Evolutionary conservation across 1,139 yeast species (phyloP).

Genomic region (Arxiozyma bovina): DNA sequence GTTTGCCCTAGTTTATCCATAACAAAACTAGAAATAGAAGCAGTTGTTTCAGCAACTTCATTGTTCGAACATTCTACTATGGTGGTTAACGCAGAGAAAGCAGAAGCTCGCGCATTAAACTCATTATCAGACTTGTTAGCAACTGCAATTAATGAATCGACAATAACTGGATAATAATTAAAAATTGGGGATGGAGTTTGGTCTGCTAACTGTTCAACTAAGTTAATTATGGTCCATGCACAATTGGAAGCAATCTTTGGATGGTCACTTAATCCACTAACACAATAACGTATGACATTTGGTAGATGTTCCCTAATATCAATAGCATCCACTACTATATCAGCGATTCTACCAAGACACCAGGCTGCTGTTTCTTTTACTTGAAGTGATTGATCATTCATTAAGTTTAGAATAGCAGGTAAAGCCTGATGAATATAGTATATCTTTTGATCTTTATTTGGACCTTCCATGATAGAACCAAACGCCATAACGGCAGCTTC

Average conservation of each 20-base stretch:
- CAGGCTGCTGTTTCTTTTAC: constrained; percentile 97
- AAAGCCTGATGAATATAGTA: constrained; percentile 71
- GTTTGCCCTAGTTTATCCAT: constrained; percentile 65
- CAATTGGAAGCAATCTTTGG: constrained; percentile 91
- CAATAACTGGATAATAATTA: constrained; percentile 56
- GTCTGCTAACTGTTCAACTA: constrained; percentile 75
- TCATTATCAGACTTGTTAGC: constrained; percentile 74
- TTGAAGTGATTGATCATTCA: constrained; percentile 65
- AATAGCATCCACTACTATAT: constrained; percentile 70
- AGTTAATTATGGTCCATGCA: constrained; percentile 92
- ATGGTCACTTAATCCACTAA: constrained; percentile 75
- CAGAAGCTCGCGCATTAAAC: constrained; percentile 83
- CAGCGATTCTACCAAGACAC: constrained; percentile 96
- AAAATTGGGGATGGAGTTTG: constrained; percentile 59
- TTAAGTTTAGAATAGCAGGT: constrained; percentile 63
- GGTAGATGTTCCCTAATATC: constrained; percentile 58
- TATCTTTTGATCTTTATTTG: constrained; percentile 64
- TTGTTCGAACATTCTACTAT: constrained; percentile 68
- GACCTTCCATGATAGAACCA: constrained; percentile 94
- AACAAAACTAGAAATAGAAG: constrained; percentile 65
- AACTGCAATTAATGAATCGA: constrained; percentile 62
- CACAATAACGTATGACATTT: constrained; percentile 59
- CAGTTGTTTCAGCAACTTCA: constrained; percentile 61
- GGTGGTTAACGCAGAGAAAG: constrained; percentile 85
- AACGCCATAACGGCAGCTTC: constrained; percentile 99